Evolutionary conservation across 164 flowering plant species (phyloP).

Genomic region (Tetracentron sinense): DNA sequence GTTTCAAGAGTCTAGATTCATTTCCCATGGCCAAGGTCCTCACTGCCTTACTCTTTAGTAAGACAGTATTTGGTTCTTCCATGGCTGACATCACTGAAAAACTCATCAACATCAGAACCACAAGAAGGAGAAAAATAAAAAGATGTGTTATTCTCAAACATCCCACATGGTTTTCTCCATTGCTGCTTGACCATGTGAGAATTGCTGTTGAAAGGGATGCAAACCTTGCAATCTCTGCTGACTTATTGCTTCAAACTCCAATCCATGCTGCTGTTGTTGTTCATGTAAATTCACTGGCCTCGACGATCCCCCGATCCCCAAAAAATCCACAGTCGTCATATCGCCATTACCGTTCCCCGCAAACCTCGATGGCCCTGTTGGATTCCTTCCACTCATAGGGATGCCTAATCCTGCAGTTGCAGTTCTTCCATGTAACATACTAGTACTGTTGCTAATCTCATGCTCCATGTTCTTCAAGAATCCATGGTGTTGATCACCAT

Average conservation of each 20-base stretch:
- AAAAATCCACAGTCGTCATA: slow-evolving; percentile 46
- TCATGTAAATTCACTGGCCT: slow-evolving; percentile 20
- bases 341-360: slow-evolving; percentile 20
- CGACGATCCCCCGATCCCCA: slow-evolving; percentile 44
- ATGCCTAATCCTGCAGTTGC: slow-evolving; percentile 4
- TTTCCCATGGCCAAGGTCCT: too few species aligned
- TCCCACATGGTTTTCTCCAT: slow-evolving; percentile 49
- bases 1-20: too few species aligned
- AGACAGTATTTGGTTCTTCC: background rate
- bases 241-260: slow-evolving; percentile 34
- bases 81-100: background rate
- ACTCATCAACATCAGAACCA: background rate
- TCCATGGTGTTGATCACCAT: slow-evolving; percentile 25
- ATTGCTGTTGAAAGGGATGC: slow-evolving; percentile 34
- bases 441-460: slow-evolving; percentile 10
- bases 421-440: slow-evolving; percentile 12
- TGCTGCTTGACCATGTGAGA: slow-evolving; percentile 36
- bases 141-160: slow-evolving; percentile 14
- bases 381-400: background rate
- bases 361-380: slow-evolving; percentile 14
- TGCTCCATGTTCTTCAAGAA: slow-evolving; percentile 27
- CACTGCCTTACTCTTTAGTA: too few species aligned
- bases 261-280: slow-evolving; percentile 24
- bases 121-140: background rate
- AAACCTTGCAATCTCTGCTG: slow-evolving; percentile 38